Evolutionary conservation across 345 rosid species (phyloP).

Genomic region (Populus nigra): DNA sequence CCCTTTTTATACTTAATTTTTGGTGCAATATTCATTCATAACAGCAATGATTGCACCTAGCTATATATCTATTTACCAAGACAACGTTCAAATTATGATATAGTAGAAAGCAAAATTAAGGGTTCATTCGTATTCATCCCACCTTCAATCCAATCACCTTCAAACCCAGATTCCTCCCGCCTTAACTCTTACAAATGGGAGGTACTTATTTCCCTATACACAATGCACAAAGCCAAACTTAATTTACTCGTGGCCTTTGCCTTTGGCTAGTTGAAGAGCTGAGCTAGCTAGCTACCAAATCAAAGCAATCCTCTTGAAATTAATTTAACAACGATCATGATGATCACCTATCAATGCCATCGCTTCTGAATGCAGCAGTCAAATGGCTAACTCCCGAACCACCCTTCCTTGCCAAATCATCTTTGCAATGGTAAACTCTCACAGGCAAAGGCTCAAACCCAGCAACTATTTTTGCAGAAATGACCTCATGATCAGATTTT

Average conservation of each 20-base stretch:
- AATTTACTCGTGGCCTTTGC: too few relatives aligned
- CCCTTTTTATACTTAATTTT: too few relatives aligned
- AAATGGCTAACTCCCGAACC: conserved; percentile 36
- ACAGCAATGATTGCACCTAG: too few relatives aligned
- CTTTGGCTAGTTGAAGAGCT: too few relatives aligned
- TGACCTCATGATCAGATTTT: not conserved
- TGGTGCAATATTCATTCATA: too few relatives aligned
- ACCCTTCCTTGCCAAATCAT: not conserved
- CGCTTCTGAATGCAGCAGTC: conserved; percentile 28
- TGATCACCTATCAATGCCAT: not conserved
- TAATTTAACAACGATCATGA: too few relatives aligned
- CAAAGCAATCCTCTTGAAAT: not conserved
- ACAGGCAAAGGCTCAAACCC: conserved; percentile 29
- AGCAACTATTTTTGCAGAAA: conserved; percentile 4
- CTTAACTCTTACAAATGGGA: not conserved
- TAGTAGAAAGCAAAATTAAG: not conserved
- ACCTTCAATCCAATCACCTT: not conserved
- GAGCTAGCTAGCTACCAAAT: not conserved
- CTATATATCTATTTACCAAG: too few relatives aligned
- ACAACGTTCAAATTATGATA: too few relatives aligned
- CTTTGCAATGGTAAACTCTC: conserved; percentile 25
- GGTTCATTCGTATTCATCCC: not conserved
- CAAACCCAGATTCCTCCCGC: not conserved
- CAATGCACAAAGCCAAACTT: not conserved
- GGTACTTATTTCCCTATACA: not conserved